phyloP scores from a whole-genome alignment of 495 filamentous ascomycete genomes.

The Pseudotulostoma volvatum region DNA sequence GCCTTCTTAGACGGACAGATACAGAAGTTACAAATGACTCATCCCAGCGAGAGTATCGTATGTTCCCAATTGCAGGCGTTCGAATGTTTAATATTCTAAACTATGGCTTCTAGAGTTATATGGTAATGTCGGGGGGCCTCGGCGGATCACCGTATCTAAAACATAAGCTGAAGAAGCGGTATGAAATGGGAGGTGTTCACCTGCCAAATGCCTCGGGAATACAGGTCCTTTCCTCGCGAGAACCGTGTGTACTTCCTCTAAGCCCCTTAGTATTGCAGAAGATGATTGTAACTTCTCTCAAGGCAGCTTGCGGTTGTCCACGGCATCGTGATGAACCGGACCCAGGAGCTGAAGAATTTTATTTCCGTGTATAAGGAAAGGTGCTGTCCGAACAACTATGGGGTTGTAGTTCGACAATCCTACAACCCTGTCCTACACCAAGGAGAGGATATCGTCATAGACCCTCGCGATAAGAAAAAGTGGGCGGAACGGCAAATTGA shows the following conservation, averaged over 20 bases:
- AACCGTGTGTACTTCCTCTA: slow-evolving; percentile 26
- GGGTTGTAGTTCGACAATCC: slow-evolving; percentile 29
- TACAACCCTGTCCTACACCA: slow-evolving; percentile 31
- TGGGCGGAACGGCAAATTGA: slow-evolving; percentile 37
- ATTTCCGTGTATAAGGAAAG: slow-evolving; percentile 27
- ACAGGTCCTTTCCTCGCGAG: slow-evolving; percentile 31
- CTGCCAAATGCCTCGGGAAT: slow-evolving; percentile 21
- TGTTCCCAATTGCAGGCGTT: slow-evolving; percentile 1
- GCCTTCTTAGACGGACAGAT: slow-evolving; percentile 38
- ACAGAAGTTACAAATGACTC: slow-evolving; percentile 27
- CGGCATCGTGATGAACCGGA: slow-evolving; percentile 37
- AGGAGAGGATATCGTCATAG: slow-evolving; percentile 22
- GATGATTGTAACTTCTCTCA: neutral
- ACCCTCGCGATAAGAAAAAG: slow-evolving; percentile 28
- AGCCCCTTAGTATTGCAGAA: neutral
- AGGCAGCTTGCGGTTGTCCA: slow-evolving; percentile 41
- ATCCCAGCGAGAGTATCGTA: slow-evolving; percentile 33
- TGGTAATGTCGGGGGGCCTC: slow-evolving; percentile 48
- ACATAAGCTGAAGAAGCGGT: slow-evolving; percentile 25
- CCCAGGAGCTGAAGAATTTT: slow-evolving; percentile 29
- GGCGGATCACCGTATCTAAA: slow-evolving; percentile 48
- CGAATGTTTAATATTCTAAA: neutral
- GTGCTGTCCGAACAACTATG: slow-evolving; percentile 40
- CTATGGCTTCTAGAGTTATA: slow-evolving; percentile 22
- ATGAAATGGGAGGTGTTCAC: slow-evolving; percentile 5